Evolutionary conservation across 192 early-diverging fungal genomes (phyloP).

Genomic region (Allomyces macrogynus): DNA sequence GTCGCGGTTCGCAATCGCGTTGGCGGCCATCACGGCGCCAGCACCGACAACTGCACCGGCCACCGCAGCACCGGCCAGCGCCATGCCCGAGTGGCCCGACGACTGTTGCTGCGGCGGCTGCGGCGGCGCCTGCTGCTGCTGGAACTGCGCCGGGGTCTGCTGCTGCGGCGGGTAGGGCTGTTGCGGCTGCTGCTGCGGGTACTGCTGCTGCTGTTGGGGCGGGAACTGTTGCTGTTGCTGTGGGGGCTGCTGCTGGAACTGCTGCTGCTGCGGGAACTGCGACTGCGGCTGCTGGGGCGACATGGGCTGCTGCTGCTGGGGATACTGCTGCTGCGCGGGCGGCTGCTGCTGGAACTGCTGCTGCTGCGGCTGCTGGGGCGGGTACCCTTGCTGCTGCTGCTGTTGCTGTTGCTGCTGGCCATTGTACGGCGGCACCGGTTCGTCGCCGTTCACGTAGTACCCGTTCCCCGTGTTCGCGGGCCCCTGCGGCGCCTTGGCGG

Average conservation of each 20-base stretch:
- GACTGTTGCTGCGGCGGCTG: not conserved
- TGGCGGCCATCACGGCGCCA: not conserved
- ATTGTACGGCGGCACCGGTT: not conserved
- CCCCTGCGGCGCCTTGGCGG: not conserved
- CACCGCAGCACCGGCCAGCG: not conserved
- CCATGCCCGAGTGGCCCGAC: not conserved
- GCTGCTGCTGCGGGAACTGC: not conserved
- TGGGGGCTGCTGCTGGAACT: not conserved
- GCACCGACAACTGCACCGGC: not conserved
- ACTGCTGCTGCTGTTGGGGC: not conserved
- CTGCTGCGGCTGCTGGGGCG: not conserved
- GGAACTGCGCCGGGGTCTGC: not conserved
- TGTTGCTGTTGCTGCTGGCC: not conserved
- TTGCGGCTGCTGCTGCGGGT: not conserved
- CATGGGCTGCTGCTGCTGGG: not conserved
- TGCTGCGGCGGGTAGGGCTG: not conserved
- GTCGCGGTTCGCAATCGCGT: not conserved
- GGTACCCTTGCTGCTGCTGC: not conserved
- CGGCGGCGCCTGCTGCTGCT: not conserved
- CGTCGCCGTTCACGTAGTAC: not conserved
- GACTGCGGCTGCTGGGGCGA: not conserved
- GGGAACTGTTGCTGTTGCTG: not conserved
- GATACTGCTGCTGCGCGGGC: not conserved
- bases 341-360: not conserved
- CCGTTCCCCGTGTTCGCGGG: not conserved